Base-by-base conservation (phyloP, 2,329 filamentous ascomycete genomes). In the Neoascochyta sp. region DNA sequence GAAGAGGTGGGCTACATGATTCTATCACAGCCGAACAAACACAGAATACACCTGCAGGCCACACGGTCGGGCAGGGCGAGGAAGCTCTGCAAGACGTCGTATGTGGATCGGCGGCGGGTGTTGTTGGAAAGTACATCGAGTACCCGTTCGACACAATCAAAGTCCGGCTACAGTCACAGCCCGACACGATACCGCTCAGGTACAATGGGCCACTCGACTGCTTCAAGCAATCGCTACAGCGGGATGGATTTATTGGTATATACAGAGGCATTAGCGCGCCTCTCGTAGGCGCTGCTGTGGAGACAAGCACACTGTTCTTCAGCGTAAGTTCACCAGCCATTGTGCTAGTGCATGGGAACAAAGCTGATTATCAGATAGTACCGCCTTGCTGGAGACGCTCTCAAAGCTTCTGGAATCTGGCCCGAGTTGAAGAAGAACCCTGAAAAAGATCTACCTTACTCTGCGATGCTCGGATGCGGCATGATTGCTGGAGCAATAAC, bases 61-160 rank as follows among this genome's bases (percentile, higher is more conserved):
- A 46, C 7, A 31, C 35, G 11, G 31, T 34, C 24, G 50, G 63
- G 34, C 72, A 78, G 51, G 71, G 71, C 27, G 47, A 72, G 16
- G 83, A 92, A 53, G 86, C 86, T 4, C 54, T 90, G 22, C 89
- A 95, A 63, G 89, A 96, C 56, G 78, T 98, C 33, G 57, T 82
- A 8, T 96, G 87, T 62, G 92, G 92, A 60, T 95, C 90, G 36
- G 78, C 89, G 65, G 89, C 90, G 32, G 92, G 92, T 39, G 78
- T 93, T 37, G 81, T 86, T 19, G 90, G 90, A 41, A 98, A 96
- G 70, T 86, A 90, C 62, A 90, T 98, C 57, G 92, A 98, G 63
- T 98, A 95, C 62, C 92, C 92, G 14, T 98, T 98, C 66, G 92
- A 98, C 66, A 98, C 92, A 0, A 82, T 98, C 63, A 98, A 98